These are phyloP conservation scores for Diaporthe aspalathi DNA, from an alignment of 2,329 filamentous ascomycete genomes.

Conservation along the genomic window DNA sequence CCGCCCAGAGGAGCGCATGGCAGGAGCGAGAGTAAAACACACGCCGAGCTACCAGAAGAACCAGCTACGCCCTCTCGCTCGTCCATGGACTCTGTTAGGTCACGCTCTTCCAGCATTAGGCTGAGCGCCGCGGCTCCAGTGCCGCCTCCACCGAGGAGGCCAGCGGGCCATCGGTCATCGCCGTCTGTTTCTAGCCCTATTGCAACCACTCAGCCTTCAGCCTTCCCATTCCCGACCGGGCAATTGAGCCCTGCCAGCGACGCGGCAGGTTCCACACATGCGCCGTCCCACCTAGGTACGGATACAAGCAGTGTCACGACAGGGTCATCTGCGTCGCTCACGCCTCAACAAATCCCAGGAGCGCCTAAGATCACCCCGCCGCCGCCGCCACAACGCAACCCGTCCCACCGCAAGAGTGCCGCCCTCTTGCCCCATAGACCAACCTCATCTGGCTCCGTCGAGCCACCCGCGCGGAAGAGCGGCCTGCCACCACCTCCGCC, in stretches of 20 bases:
- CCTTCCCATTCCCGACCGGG: conserved; percentile 45
- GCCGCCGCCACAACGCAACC: conserved; percentile 49
- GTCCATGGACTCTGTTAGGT: conserved; percentile 62
- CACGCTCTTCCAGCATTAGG: conserved; percentile 59
- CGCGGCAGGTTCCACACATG: conserved; percentile 34
- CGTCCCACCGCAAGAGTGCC: conserved; percentile 45
- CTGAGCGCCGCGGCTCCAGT: conserved; percentile 57
- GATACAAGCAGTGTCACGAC: conserved; percentile 29
- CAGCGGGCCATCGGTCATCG: conserved; percentile 46
- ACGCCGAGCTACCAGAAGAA: conserved; percentile 50
- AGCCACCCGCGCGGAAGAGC: conserved; percentile 58
- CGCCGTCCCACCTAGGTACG: conserved; percentile 35
- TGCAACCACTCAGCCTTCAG: not conserved
- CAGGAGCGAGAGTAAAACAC: conserved; percentile 57
- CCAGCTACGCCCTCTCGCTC: conserved; percentile 54
- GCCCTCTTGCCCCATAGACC: conserved; percentile 37
- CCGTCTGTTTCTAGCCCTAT: conserved; percentile 32
- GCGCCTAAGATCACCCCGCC: conserved; percentile 50
- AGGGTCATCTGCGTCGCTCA: conserved; percentile 40
- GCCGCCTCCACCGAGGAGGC: conserved; percentile 67
- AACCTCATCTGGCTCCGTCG: conserved; percentile 46
- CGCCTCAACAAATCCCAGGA: conserved; percentile 38
- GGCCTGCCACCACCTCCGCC: conserved; percentile 58
- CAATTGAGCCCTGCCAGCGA: conserved; percentile 22
- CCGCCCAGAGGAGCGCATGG: conserved; percentile 64